A percentile compares a stretch with the other conserved stretches of the same genome.
These are phyloP conservation scores for Cucurbita pepo DNA, from an alignment of 306 rosid species.

Conservation along the genomic window DNA sequence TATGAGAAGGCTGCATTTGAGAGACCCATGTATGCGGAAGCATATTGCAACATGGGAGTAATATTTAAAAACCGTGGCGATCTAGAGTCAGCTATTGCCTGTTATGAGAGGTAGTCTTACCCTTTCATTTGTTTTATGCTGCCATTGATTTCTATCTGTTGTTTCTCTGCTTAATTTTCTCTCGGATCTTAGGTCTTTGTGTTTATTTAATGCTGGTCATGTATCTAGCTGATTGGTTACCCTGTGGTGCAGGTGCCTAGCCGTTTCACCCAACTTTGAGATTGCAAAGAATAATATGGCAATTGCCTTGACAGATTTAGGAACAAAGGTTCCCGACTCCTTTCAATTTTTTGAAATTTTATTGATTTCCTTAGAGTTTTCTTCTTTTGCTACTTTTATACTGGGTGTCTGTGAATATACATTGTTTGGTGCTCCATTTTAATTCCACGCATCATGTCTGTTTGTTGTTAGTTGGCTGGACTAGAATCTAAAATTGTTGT, in stretches of 20 bases:
- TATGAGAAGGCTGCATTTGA: conserved; percentile 93
- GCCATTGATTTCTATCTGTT: neutral
- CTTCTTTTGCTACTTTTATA: too few species aligned
- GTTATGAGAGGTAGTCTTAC: conserved; percentile 78
- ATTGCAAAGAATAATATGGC: conserved; percentile 99
- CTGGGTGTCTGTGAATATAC: too few species aligned
- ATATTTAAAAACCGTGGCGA: conserved; percentile 91
- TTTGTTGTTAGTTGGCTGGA: too few species aligned
- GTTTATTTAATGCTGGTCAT: conserved; percentile 1
- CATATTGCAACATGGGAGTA: conserved; percentile 98
- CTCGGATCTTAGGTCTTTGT: neutral
- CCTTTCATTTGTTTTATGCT: neutral
- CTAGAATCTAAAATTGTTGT: too few species aligned
- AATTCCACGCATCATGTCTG: too few species aligned
- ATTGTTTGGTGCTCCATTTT: too few species aligned
- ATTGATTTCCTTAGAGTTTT: too few species aligned
- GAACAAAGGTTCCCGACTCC: conserved; percentile 27
- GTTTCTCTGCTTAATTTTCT: neutral
- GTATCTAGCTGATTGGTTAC: conserved; percentile 6
- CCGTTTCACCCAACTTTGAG: conserved; percentile 97
- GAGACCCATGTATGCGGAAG: conserved; percentile 99
- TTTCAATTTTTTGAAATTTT: too few species aligned
- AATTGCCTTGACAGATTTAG: conserved; percentile 96
- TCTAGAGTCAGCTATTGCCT: conserved; percentile 87
- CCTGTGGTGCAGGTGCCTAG: conserved; percentile 61